Evolutionary conservation across 1,139 yeast genomes (phyloP).

Genomic region (Debaryomyces sp.): DNA sequence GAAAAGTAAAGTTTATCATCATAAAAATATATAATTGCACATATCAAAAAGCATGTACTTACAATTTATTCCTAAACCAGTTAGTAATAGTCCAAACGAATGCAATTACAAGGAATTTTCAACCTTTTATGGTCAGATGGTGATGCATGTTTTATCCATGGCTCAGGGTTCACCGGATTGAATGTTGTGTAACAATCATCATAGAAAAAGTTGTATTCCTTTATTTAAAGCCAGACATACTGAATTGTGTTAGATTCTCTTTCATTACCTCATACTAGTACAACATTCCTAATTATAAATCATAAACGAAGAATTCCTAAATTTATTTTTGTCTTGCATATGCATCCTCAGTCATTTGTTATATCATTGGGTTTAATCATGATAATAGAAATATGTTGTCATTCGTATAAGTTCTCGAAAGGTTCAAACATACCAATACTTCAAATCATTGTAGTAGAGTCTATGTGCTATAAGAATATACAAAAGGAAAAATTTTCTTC

Average conservation of each 20-base stretch:
- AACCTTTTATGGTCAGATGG: conserved; percentile 63
- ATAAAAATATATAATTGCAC: conserved; percentile 23
- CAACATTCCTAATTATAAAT: conserved; percentile 19
- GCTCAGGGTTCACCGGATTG: conserved; percentile 67
- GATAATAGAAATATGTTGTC: background rate
- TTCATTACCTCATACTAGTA: background rate
- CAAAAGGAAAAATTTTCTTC: background rate
- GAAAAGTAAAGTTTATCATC: conserved; percentile 65
- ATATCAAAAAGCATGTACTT: background rate
- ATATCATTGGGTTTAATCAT: conserved; percentile 8
- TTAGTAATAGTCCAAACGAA: conserved; percentile 3
- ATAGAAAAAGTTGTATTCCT: conserved; percentile 18
- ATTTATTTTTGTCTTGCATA: conserved; percentile 60
- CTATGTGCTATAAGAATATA: background rate
- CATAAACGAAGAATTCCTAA: conserved; percentile 72
- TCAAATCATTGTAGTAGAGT: background rate
- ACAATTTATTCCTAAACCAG: conserved; percentile 3
- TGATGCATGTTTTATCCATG: conserved; percentile 83
- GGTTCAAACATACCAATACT: conserved; percentile 1
- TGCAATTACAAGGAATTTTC: background rate
- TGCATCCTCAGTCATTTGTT: conserved; percentile 30
- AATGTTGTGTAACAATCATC: conserved; percentile 48
- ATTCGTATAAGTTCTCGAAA: background rate
- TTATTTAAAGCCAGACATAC: background rate
- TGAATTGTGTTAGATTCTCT: background rate